A percentile compares a stretch with the other conserved stretches of the same genome.
Evolutionary conservation across 257 asterid species (phyloP).

Genomic region (Ophiorrhiza pumila): DNA sequence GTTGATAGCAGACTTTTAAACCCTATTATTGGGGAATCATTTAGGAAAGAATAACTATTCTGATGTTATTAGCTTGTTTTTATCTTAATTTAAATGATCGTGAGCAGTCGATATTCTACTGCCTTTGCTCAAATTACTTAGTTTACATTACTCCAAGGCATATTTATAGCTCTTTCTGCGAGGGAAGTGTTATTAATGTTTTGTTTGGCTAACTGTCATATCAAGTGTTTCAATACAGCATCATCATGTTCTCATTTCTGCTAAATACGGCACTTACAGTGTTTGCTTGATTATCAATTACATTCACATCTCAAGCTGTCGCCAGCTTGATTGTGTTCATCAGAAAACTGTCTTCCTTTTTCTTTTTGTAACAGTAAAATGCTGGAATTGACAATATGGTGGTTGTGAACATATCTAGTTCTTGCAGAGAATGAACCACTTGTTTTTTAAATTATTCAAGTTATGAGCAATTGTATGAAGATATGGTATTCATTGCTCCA

Average conservation of each 20-base stretch:
- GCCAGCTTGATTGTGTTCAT: background rate
- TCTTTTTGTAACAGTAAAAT: background rate
- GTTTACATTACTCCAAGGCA: background rate
- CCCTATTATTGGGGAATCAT: slow-evolving; percentile 7
- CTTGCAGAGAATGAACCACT: background rate
- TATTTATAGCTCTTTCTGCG: background rate
- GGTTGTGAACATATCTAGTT: background rate
- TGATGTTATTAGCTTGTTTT: slow-evolving; percentile 17
- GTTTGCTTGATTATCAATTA: background rate
- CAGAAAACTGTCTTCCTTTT: background rate
- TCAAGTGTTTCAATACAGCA: background rate
- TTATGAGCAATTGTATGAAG: background rate
- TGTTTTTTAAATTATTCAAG: background rate
- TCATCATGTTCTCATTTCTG: background rate
- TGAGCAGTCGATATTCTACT: slow-evolving; percentile 2
- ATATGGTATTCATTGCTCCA: background rate
- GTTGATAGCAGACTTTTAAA: slow-evolving; percentile 17
- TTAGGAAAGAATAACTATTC: slow-evolving; percentile 14
- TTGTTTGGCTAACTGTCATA: background rate
- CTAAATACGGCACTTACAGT: background rate
- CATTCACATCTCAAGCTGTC: background rate
- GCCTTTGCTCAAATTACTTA: slow-evolving; percentile 15
- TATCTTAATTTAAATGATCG: slow-evolving; percentile 1
- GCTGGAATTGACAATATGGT: background rate
- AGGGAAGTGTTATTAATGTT: background rate